Evolutionary conservation across 2,329 filamentous ascomycete species (phyloP), one percentile per base, ranked within the genome.

Genomic region (Aureobasidium sp.): DNA sequence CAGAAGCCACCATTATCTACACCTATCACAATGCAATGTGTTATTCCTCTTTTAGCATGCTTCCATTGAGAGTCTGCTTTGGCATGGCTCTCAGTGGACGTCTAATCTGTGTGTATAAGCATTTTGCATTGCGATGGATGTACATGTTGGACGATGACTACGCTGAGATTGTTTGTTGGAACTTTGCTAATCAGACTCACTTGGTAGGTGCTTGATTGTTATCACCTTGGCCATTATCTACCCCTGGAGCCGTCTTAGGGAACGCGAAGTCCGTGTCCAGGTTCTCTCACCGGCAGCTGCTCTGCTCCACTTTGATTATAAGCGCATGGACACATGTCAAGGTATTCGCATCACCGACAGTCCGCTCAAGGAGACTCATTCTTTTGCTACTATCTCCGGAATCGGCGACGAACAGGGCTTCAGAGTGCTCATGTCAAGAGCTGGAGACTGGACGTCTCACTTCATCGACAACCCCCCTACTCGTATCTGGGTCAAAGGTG

Each of bases 191-290:
- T 11, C 25, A n/a, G 5, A 14, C 7, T 51, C n/a, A 20, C 17
- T 36, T 22, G 5, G 1, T 3, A 51, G 47, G 47, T 82, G 88
- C 68, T 78, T 93, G 20, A 67, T 83, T 29, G 70, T 83, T 49
- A 85, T 86, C 49, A 90, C 88, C 1, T 68, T 80, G 44, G 82
- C 87, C 66, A 81, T 92, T 65, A 77, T 87, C 49, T 84, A 87
- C 57, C 88, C 90, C 1, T 95, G 90, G 89, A 71, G 88, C 2
- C 81, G 84, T 63, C 82, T 94, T 31, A 84, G 88, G 61, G 85
- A 83, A 67, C 85, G 89, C 62, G 75, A 77, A 11, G 87, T 93
- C 64, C 76, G 81, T 22, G 78, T 86, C 9, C 85, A 90, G 69
- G 76, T 81, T 3, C 83, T 94, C 20, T 93, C 89, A 0, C 72